A percentile compares a stretch with the other conserved stretches of the same genome.
Conservation (phyloP, 352 stramenopile genomes). For the Bremia lactucae region DNA sequence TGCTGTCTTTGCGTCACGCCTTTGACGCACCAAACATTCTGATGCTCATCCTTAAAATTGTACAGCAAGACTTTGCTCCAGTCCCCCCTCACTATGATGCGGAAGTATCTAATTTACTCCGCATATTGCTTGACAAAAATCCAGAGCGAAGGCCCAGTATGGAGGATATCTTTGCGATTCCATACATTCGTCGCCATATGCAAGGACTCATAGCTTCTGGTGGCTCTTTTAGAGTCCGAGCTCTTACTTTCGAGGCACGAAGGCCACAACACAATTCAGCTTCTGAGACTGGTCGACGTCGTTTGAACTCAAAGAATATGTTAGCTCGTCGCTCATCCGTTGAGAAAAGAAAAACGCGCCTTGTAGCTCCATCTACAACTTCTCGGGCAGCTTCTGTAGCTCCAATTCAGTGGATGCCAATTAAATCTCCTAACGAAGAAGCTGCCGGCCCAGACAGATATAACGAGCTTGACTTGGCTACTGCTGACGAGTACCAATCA, state of each 20-base stretch:
- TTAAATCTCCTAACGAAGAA: slow-evolving; percentile 19
- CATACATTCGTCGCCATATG: slow-evolving; percentile 71
- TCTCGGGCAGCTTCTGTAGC: slow-evolving; percentile 5
- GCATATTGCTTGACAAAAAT: slow-evolving; percentile 50
- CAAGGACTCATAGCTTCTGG: slow-evolving; percentile 49
- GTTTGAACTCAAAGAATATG: slow-evolving; percentile 34
- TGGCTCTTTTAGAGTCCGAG: slow-evolving; percentile 36
- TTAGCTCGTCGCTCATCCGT: slow-evolving; percentile 25
- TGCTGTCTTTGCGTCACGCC: slow-evolving; percentile 71
- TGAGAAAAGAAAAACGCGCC: slow-evolving; percentile 20
- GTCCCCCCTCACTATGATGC: slow-evolving; percentile 49
- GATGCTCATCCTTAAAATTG: slow-evolving; percentile 75
- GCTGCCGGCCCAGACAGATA: slow-evolving; percentile 25
- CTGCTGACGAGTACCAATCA: slow-evolving; percentile 37
- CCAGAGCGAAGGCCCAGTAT: slow-evolving; percentile 53
- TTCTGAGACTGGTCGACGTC: slow-evolving; percentile 19
- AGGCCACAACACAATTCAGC: slow-evolving; percentile 25
- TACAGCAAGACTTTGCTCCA: slow-evolving; percentile 60
- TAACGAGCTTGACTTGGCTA: slow-evolving; percentile 34
- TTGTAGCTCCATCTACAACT: neutral
- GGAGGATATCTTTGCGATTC: slow-evolving; percentile 63
- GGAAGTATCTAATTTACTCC: slow-evolving; percentile 43
- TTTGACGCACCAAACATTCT: slow-evolving; percentile 82
- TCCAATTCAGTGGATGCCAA: slow-evolving; percentile 38
- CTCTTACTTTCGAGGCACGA: slow-evolving; percentile 21